Conservation (phyloP, 129 eudicot species). For the Lactuca saligna region DNA sequence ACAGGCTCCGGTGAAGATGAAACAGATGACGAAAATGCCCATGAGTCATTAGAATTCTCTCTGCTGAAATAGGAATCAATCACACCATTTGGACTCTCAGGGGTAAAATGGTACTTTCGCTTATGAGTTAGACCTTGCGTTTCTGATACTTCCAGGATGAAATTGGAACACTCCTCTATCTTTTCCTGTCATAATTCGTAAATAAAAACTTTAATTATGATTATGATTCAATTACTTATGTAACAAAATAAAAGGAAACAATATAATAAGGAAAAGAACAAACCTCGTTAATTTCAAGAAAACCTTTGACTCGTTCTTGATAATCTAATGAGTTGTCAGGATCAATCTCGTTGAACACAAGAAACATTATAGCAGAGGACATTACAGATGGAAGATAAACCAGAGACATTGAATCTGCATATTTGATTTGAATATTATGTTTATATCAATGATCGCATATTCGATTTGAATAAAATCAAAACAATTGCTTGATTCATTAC, state of each 20-base stretch:
- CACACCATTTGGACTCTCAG: slow-evolving; percentile 75
- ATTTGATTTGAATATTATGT: too few species aligned
- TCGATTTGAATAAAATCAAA: neutral
- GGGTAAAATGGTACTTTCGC: slow-evolving; percentile 49
- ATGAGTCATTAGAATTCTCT: slow-evolving; percentile 64
- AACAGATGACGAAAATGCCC: slow-evolving; percentile 51
- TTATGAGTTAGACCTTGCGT: slow-evolving; percentile 34
- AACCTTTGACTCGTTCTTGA: slow-evolving; percentile 43
- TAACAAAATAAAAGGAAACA: too few species aligned
- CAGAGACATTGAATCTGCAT: slow-evolving; percentile 38
- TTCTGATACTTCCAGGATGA: slow-evolving; percentile 48
- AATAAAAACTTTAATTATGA: slow-evolving; percentile 8
- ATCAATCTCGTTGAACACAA: slow-evolving; percentile 40
- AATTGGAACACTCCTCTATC: slow-evolving; percentile 55
- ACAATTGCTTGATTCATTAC: too few species aligned
- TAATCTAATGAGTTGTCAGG: slow-evolving; percentile 43
- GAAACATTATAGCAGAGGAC: slow-evolving; percentile 31
- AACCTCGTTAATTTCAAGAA: slow-evolving; percentile 59
- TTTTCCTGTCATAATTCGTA: slow-evolving; percentile 52
- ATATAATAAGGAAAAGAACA: slow-evolving; percentile 15
- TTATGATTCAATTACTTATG: neutral
- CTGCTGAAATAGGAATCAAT: slow-evolving; percentile 66
- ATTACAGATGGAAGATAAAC: slow-evolving; percentile 39
- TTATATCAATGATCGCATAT: slow-evolving; percentile 4
- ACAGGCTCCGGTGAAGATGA: slow-evolving; percentile 66